These are phyloP conservation scores for Paspalum vaginatum DNA, from an alignment of 176 grass and related monocot species.

Conservation along the genomic window DNA sequence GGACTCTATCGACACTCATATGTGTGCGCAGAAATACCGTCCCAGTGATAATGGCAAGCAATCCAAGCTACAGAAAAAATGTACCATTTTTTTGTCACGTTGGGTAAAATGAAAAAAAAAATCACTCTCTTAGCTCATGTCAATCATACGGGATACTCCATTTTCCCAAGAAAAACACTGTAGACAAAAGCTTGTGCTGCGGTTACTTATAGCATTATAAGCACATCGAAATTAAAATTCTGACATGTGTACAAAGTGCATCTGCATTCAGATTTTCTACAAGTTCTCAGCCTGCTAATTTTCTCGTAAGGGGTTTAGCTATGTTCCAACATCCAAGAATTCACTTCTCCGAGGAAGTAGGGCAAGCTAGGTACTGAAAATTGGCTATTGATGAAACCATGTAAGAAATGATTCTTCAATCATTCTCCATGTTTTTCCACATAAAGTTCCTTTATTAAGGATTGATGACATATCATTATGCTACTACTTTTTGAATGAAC, in stretches of 20 bases:
- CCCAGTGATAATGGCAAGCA: slow-evolving; percentile 48
- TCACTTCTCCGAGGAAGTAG: not conserved
- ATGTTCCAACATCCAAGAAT: not conserved
- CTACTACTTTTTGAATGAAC: too few relatives aligned
- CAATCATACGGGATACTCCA: too few relatives aligned
- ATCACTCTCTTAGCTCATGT: not conserved
- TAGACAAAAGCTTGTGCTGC: too few relatives aligned
- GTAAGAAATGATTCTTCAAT: not conserved
- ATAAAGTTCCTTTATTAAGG: too few relatives aligned
- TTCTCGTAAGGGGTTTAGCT: not conserved
- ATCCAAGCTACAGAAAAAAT: slow-evolving; percentile 42
- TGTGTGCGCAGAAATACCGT: slow-evolving; percentile 61
- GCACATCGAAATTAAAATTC: not conserved
- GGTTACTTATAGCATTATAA: not conserved
- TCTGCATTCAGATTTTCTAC: not conserved
- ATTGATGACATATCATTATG: too few relatives aligned
- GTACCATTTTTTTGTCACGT: not conserved
- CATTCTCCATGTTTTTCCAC: too few relatives aligned
- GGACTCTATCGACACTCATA: slow-evolving; percentile 40
- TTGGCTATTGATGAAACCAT: not conserved
- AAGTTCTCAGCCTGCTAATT: not conserved
- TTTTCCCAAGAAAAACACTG: too few relatives aligned
- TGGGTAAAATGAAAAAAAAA: not conserved
- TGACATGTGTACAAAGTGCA: not conserved
- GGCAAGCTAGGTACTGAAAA: not conserved